Base-by-base conservation (phyloP, 169 alveolate genomes). In the Plasmodium gaboni region DNA sequence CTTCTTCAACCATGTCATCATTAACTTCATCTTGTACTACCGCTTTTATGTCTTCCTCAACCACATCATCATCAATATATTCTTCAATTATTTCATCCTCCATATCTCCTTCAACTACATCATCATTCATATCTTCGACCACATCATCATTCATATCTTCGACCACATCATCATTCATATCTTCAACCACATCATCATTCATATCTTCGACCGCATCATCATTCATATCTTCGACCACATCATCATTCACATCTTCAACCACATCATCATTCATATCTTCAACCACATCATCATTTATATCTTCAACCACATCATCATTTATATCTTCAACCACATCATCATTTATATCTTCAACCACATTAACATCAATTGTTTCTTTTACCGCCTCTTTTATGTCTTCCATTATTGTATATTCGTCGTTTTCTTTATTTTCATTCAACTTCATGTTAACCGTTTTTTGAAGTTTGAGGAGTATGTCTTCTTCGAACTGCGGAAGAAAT, bases 391-490 rank as follows among this genome's bases (percentile, higher is more conserved):
- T 50, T 50, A 50, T 50, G 32, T 26, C 32, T 6, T 13, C 67
- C 10, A 0, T 0, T 71, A 55, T 10, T 51, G 3, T 2, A 6
- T 24, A 10, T 17, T 32, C 19, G 8, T 60, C 12, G 46, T 60
- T 5, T n/a, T 69, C 80, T 24, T 26, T 15, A 7, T 9, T 15
- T 4, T 38, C 15, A 9, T 65, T 22, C 38, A 74, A 15, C 17
- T 74, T 74, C 38, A 61, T 61, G 10, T 65, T 74, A 6, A 74
- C 38, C 68, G 46, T 65, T 51, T 74, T 44, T 42, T 74, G 74
- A 24, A 74, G 88, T 38, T 74, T 74, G 22, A 74, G 28, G 28
- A 74, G 88, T 8, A 74, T 74, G 8, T 74, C 73, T 13, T 51
- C 67, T 74, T 74, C 88, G 50, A 74, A 74, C 2, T 17, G 46